phyloP scores from a whole-genome alignment of 768 basidiomycete genomes.

The Lactifluus volemus region DNA sequence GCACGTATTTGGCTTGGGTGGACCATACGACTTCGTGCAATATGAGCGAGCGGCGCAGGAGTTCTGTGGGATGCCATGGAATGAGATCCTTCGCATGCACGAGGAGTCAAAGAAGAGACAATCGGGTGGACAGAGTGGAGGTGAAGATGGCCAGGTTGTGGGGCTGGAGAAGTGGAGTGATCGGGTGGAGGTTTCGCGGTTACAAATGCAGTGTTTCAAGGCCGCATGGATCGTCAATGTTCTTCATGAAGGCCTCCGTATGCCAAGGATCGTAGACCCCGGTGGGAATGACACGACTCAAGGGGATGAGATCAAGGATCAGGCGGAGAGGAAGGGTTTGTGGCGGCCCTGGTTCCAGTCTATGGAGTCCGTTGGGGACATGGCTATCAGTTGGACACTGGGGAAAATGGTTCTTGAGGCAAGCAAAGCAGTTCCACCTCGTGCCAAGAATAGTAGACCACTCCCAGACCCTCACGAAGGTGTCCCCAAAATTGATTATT shows the following conservation, averaged over 20 bases:
- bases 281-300: conserved; percentile 69
- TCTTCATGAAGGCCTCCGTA: conserved; percentile 89
- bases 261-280: conserved; percentile 83
- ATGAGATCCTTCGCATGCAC: conserved; percentile 61
- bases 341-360: conserved; percentile 84
- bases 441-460: conserved; percentile 39
- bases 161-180: conserved; percentile 60
- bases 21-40: conserved; percentile 91
- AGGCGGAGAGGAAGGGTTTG: conserved; percentile 78
- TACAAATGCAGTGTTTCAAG: conserved; percentile 99
- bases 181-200: conserved; percentile 69
- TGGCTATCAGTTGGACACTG: conserved; percentile 95
- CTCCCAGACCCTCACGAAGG: conserved; percentile 48
- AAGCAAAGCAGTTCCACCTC: conserved; percentile 67
- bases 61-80: conserved; percentile 80
- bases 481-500: conserved; percentile 34
- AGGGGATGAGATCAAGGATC: conserved; percentile 59
- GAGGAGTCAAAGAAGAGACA: conserved; percentile 38
- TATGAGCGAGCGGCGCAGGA: conserved; percentile 88
- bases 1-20: conserved; percentile 90
- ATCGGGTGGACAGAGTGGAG: conserved; percentile 48
- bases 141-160: conserved; percentile 51
- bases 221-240: conserved; percentile 98
- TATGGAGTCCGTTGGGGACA: conserved; percentile 83
- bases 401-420: conserved; percentile 99